Conservation (phyloP, 106 monocot species). For the Platanthera guangdongensis region DNA sequence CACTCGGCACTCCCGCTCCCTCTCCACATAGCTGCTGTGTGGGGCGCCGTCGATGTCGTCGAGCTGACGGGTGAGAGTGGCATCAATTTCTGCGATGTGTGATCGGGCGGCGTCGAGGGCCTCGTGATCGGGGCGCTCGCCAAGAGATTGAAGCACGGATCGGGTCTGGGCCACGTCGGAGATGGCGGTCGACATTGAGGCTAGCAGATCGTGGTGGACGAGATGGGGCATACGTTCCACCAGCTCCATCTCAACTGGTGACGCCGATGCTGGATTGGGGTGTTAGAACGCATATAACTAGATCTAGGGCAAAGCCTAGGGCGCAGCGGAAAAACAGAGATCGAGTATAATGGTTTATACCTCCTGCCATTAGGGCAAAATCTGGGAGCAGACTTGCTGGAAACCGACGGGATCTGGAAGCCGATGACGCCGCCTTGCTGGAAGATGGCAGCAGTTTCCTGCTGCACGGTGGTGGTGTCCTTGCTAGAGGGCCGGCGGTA, state of each 20-base stretch:
- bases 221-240: conserved; percentile 50
- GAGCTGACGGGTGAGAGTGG: conserved; percentile 7
- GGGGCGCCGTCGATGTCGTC: conserved; percentile 12
- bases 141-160: conserved; percentile 32
- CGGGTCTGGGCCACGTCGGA: conserved; percentile 41
- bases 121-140: conserved; percentile 52
- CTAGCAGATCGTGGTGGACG: conserved; percentile 27
- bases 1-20: conserved; percentile 5
- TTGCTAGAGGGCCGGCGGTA: too few relatives aligned
- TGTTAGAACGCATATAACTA: too few relatives aligned
- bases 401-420: too few relatives aligned
- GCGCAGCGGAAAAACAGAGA: too few relatives aligned
- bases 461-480: too few relatives aligned
- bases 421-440: too few relatives aligned
- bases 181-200: conserved; percentile 39
- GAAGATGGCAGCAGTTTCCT: too few relatives aligned
- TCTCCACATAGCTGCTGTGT: conserved; percentile 6
- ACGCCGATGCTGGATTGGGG: neutral
- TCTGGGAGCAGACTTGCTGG: too few relatives aligned
- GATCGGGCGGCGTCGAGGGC: conserved; percentile 36
- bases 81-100: conserved; percentile 23
- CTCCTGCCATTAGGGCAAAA: too few relatives aligned
- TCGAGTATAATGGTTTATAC: too few relatives aligned
- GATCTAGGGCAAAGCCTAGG: too few relatives aligned
- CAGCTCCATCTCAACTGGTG: conserved; percentile 34